Base-by-base conservation (phyloP, 805 yeast genomes). In the Komagataella pastoris region DNA sequence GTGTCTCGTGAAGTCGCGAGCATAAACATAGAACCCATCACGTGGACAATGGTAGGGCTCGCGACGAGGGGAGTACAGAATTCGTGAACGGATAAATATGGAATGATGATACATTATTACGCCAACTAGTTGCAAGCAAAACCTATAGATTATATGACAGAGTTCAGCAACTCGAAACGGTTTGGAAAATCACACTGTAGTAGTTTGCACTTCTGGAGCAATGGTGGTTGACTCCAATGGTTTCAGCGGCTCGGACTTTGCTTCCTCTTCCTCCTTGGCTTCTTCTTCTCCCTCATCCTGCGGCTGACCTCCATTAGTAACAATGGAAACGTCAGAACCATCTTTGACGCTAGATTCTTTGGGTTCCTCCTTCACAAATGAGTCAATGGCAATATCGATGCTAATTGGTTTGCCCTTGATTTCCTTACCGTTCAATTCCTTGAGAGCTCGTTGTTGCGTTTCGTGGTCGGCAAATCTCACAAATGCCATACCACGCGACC, bases 331-430 rank as follows among this genome's bases (percentile, higher is more conserved):
- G 44, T 18, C 50, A 12, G 46, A 8, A 30, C 14, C 40, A 30
- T 30, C 40, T 4, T 30, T 30, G 40, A 30, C 50, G 44, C 47
- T 49, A n/a, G 49, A 47, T 49, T 14, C 49, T 50, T 47, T 54
- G 55, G 46, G 44, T 40, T 60, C 67, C 7, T 61, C 70, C 46
- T 65, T 53, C 24, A 52, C 52, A 56, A 74, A 70, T 8, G 81
- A 71, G 59, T 83, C 87, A 55, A 85, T 76, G 18, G 96, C 96
- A 58, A 83, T 76, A 57, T 82, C 83, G 54, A 85, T 88, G 48
- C 75, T 68, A 53, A 89, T 68, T 49, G 72, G 73, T 64, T 86
- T 77, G 50, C 85, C 96, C 54, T 79, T 78, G 58, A 84, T 68
- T 50, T 73, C 75, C 60, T 73, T 74, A 51, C 88, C 95, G 56